These are phyloP conservation scores for Francoa sonchifolia DNA, from an alignment of 441 rosid genomes.

Conservation along the genomic window DNA sequence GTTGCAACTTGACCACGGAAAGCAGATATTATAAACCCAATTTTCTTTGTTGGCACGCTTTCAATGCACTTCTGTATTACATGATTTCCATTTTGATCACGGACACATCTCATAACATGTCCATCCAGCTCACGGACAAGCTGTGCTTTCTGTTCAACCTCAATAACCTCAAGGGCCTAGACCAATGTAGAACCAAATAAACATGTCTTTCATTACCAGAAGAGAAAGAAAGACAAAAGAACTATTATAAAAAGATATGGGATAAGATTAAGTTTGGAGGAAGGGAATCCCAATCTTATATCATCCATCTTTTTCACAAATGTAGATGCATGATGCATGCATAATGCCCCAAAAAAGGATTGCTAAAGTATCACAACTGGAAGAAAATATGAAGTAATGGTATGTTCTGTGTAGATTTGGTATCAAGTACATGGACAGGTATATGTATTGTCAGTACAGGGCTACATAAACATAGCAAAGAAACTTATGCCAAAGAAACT, in stretches of 20 bases:
- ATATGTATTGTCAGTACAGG: too few species aligned
- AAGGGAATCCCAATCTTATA: too few species aligned
- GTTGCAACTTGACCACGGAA: conserved; percentile 73
- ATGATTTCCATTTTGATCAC: conserved; percentile 97
- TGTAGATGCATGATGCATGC: too few species aligned
- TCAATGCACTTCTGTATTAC: conserved; percentile 95
- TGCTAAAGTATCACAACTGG: too few species aligned
- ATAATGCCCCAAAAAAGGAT: too few species aligned
- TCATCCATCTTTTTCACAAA: too few species aligned
- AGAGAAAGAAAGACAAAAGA: neutral
- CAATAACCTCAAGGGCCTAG: conserved; percentile 96
- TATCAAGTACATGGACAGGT: too few species aligned
- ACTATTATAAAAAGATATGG: neutral
- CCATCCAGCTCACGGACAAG: conserved; percentile 86
- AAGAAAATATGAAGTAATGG: too few species aligned
- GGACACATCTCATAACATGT: conserved; percentile 81
- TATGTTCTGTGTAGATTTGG: too few species aligned
- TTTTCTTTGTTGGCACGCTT: conserved; percentile 58
- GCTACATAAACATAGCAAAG: too few species aligned
- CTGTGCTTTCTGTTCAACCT: conserved; percentile 67
- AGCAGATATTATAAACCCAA: conserved; percentile 71
- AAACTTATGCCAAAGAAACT: conserved; percentile 1
- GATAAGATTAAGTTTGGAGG: too few species aligned
- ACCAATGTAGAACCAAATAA: conserved; percentile 3
- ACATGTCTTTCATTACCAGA: too few species aligned